Conservation (phyloP, 257 asterid species). For the Solanum lycopersicoides region DNA sequence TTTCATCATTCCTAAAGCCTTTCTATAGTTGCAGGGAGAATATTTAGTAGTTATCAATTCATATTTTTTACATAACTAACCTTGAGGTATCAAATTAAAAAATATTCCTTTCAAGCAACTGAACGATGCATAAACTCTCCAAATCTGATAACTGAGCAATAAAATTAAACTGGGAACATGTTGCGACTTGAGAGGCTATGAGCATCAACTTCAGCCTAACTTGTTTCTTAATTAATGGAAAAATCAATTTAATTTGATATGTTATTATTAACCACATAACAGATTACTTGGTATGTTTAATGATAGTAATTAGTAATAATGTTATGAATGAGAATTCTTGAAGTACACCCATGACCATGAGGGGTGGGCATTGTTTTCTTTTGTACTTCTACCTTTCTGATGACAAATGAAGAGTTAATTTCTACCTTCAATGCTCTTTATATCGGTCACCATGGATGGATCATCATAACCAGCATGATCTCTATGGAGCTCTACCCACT, state of each 20-base stretch:
- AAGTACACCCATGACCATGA: constrained; percentile 88
- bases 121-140: neutral
- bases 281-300: neutral
- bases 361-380: constrained; percentile 68
- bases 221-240: neutral
- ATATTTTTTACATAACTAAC: neutral
- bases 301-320: neutral
- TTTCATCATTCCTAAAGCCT: constrained; percentile 77
- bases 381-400: constrained; percentile 14
- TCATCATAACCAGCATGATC: constrained; percentile 85
- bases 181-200: neutral
- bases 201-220: neutral
- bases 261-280: neutral
- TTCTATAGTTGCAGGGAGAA: constrained; percentile 50
- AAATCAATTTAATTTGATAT: neutral
- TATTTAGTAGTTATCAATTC: neutral
- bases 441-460: constrained; percentile 78
- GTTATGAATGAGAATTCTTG: neutral
- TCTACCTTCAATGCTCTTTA: constrained; percentile 70
- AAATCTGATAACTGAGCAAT: neutral
- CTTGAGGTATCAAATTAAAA: neutral
- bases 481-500: constrained; percentile 93
- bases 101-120: neutral
- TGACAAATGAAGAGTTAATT: constrained; percentile 84
- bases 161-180: neutral